phyloP scores from a whole-genome alignment of 2,329 filamentous ascomycete species.

The Diplodia sapinea region DNA sequence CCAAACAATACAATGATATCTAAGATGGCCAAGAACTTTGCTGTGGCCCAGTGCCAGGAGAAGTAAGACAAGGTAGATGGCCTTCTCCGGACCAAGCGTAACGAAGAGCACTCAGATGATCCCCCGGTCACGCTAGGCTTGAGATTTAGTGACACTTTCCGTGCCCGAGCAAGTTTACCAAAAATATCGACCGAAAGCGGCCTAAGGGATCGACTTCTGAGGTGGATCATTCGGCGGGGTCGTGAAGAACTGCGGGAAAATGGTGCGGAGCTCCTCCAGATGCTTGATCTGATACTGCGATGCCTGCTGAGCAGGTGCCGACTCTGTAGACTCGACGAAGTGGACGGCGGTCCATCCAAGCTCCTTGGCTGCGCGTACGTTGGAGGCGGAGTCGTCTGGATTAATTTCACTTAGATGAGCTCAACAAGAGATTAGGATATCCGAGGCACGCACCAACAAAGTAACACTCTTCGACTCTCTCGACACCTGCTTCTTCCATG shows the following conservation, averaged over 20 bases:
- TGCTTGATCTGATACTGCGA: conserved; percentile 76
- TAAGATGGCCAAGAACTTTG: neutral
- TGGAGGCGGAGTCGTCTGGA: conserved; percentile 82
- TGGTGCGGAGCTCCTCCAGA: conserved; percentile 73
- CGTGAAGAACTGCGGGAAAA: conserved; percentile 92
- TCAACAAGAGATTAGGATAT: conserved; percentile 7
- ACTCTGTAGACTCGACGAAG: conserved; percentile 77
- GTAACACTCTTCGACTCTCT: conserved; percentile 74
- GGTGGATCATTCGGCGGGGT: conserved; percentile 24
- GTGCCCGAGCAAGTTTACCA: neutral
- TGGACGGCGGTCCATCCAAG: conserved; percentile 89
- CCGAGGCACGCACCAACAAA: conserved; percentile 76
- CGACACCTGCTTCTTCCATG: conserved; percentile 80
- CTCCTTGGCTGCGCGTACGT: conserved; percentile 76
- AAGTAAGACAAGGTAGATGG: neutral
- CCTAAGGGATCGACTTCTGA: conserved; percentile 23
- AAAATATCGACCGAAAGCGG: neutral
- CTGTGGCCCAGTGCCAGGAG: neutral
- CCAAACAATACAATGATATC: neutral
- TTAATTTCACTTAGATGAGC: neutral
- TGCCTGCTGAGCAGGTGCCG: conserved; percentile 66
- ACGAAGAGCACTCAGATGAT: neutral
- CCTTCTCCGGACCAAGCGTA: neutral
- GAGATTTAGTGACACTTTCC: neutral
- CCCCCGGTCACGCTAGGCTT: neutral